A percentile compares a stretch with the other conserved stretches of the same genome.
These are phyloP conservation scores for Candida sanyaensis DNA, from an alignment of 1,139 yeast species.

Conservation along the genomic window DNA sequence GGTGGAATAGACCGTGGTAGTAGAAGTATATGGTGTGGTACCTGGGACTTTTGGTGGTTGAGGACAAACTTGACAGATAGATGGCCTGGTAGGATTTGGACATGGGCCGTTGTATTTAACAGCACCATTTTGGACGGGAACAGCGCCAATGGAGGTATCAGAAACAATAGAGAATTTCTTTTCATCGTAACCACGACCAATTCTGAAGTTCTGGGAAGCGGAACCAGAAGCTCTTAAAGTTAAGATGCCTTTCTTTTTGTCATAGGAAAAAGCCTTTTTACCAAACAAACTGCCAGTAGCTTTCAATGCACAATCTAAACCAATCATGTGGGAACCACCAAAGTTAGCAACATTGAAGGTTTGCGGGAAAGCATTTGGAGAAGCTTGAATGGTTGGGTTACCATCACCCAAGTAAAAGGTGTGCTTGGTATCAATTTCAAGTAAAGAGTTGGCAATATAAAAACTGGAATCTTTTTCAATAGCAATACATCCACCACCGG, in stretches of 20 bases:
- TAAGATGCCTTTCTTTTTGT: too few relatives aligned
- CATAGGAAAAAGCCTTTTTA: slow-evolving; percentile 12
- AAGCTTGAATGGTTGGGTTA: slow-evolving; percentile 6
- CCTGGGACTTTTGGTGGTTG: slow-evolving; percentile 6
- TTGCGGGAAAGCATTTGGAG: slow-evolving; percentile 5
- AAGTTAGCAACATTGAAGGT: slow-evolving; percentile 7
- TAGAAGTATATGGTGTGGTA: slow-evolving; percentile 10
- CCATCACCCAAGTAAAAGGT: slow-evolving; percentile 5
- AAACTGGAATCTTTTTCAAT: slow-evolving; percentile 3
- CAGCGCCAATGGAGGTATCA: too few relatives aligned
- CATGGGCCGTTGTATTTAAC: slow-evolving; percentile 23
- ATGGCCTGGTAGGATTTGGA: slow-evolving; percentile 11
- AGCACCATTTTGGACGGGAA: slow-evolving; percentile 13
- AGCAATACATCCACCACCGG: slow-evolving; percentile 4
- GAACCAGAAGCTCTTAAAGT: too few relatives aligned
- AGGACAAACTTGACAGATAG: slow-evolving; percentile 6
- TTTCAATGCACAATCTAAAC: too few relatives aligned
- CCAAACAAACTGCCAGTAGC: too few relatives aligned
- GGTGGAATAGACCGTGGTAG: slow-evolving; percentile 18
- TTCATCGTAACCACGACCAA: slow-evolving; percentile 24
- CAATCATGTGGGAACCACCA: too few relatives aligned
- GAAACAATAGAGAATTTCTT: slow-evolving; percentile 13
- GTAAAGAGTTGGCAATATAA: slow-evolving; percentile 2
- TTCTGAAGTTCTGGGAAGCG: slow-evolving; percentile 25
- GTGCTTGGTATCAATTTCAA: slow-evolving; percentile 2